phyloP scores from a whole-genome alignment of 2,329 filamentous ascomycete species.

The Fusarium lyarnte region DNA sequence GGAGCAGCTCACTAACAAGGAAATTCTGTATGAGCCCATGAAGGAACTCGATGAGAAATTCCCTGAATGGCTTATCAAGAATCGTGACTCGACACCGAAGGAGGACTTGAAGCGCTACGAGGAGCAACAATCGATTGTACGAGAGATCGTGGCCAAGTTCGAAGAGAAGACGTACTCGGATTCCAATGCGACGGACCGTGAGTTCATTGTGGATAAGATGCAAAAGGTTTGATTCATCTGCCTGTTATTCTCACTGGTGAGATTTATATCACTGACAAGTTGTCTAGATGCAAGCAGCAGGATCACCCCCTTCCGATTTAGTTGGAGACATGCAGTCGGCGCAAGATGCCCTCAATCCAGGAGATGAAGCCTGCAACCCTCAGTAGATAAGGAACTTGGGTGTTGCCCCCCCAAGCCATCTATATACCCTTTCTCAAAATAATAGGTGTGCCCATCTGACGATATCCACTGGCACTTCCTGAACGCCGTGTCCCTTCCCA shows the following conservation, averaged over 20 bases:
- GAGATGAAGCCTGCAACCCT: slow-evolving; percentile 70
- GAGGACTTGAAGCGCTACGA: slow-evolving; percentile 84
- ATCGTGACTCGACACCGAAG: slow-evolving; percentile 69
- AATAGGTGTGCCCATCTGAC: slow-evolving; percentile 40
- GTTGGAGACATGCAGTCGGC: slow-evolving; percentile 89
- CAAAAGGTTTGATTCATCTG: slow-evolving; percentile 75
- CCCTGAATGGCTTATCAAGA: slow-evolving; percentile 85
- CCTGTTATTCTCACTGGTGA: not conserved
- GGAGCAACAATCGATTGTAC: slow-evolving; percentile 80
- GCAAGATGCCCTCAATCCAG: slow-evolving; percentile 72
- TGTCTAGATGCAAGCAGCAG: slow-evolving; percentile 91
- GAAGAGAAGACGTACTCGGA: slow-evolving; percentile 85
- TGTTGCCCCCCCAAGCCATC: slow-evolving; percentile 30
- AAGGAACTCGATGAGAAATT: slow-evolving; percentile 96
- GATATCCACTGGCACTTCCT: slow-evolving; percentile 29
- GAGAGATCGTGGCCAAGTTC: slow-evolving; percentile 89
- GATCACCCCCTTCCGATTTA: slow-evolving; percentile 88
- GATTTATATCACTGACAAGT: not conserved
- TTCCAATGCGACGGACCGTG: slow-evolving; percentile 80
- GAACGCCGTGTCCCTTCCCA: slow-evolving; percentile 33
- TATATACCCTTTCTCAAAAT: slow-evolving; percentile 43
- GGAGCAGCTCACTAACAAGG: slow-evolving; percentile 98
- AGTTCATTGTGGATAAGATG: slow-evolving; percentile 97
- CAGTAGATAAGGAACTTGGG: slow-evolving; percentile 57
- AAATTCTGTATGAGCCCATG: slow-evolving; percentile 98